Evolutionary conservation across 1,139 yeast genomes (phyloP).

Genomic region (Zygoascus sp.): DNA sequence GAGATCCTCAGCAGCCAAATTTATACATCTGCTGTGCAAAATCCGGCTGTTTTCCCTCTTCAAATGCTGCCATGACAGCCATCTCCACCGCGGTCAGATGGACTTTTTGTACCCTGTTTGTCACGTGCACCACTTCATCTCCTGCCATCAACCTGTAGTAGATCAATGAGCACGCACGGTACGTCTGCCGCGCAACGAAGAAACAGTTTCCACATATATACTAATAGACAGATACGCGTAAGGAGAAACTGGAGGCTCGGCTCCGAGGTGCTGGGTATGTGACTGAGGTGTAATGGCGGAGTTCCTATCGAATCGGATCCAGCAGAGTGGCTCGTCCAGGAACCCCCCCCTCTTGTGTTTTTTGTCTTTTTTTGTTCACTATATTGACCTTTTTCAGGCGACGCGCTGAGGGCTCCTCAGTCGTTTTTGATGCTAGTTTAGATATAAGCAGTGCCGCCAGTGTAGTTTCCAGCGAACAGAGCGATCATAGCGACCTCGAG

Average conservation of each 20-base stretch:
- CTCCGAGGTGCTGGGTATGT: constrained; percentile 28
- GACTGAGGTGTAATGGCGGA: neutral
- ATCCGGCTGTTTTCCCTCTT: too few relatives aligned
- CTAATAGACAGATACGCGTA: constrained; percentile 15
- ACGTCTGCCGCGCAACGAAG: neutral
- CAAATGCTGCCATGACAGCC: too few relatives aligned
- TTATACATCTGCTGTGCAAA: too few relatives aligned
- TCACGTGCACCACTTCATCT: too few relatives aligned
- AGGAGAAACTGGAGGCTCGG: constrained; percentile 23
- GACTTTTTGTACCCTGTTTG: too few relatives aligned
- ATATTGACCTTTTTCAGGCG: neutral
- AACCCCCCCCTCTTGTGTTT: too few relatives aligned
- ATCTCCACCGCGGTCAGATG: too few relatives aligned
- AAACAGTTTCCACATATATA: neutral
- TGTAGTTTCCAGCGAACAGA: neutral
- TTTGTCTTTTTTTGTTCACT: too few relatives aligned
- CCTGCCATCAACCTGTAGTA: too few relatives aligned
- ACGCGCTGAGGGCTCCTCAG: neutral
- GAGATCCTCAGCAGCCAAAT: too few relatives aligned
- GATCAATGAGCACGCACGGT: neutral
- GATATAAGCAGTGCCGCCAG: neutral
- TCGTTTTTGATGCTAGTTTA: neutral
- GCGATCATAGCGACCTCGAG: neutral
- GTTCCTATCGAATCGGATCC: neutral
- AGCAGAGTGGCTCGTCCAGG: too few relatives aligned